Base-by-base conservation (phyloP, 495 filamentous ascomycete genomes). In the Collariella sp. region DNA sequence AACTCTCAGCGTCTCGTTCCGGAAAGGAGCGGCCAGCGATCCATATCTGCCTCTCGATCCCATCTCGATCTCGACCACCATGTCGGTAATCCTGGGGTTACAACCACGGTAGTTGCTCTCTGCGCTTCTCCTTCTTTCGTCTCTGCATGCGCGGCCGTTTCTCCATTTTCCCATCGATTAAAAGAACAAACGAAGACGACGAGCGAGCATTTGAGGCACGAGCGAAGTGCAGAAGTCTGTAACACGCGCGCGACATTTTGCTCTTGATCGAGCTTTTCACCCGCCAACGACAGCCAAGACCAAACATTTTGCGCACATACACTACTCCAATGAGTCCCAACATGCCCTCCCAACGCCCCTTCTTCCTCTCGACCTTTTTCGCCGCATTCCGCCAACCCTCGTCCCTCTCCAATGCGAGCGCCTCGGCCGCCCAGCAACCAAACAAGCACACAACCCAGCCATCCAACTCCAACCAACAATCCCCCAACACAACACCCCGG, bases 331-430 rank as follows among this genome's bases (percentile, higher is more conserved):
- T 53, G 41, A 38, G 24, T 23, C 19, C 22, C 52, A 76, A 50
- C 46, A 85, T 84, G 81, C 75, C 86, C 1, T 88, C 85, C 53
- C 89, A 91, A 73, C 77, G 87, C 36, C 86, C 88, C 51, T 91
- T 91, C 78, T 77, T 76, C 65, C 77, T 94, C 58, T 82, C 85
- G 52, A 89, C 86, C 74, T 88, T 94, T 78, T 80, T 94, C 58
- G 84, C 87, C 64, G 86, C 87, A 59, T 91, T 91, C 68, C 83
- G 88, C 15, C 75, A 74, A 67, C 4, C 67, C 65, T 5, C 63
- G 67, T 3, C 66, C 67, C 38, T 67, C 68, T 11, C 60, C 65
- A 56, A 20, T 31, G 46, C 54, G 5, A 26, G 38, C 43, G 16
- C 67, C 16, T 61, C 71, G 6, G 15, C n/a, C n/a, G n/a, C 60